Evolutionary conservation across 805 yeast species (phyloP), one percentile per base, ranked within the genome.

Genomic region (Schwanniomyces yamadae): DNA sequence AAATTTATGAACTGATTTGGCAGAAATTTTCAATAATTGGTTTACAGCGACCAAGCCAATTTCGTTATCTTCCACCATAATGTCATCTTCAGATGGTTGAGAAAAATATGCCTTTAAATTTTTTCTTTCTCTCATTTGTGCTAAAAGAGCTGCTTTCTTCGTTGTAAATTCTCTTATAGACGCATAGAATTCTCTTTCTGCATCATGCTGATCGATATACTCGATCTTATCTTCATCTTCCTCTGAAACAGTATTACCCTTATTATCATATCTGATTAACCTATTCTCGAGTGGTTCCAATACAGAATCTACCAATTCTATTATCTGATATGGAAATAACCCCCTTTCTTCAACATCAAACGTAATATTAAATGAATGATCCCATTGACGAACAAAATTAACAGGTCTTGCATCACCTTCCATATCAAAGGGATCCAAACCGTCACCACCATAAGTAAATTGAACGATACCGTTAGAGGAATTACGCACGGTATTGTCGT

Each of bases 391-490:
- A 37, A 71, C 73, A 59, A 93, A 91, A 58, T 95, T 89, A 23
- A 93, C 99, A 0, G 99, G 99, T 51, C 72, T 78, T 1, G 98
- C 96, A 62, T 95, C 96, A 49, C 99, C 99, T 66, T 95, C 99
- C 99, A 93, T 93, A 63, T 91, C 97, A 56, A 87, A 73, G 3
- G 99, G 99, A 70, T 93, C 99, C 45, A 93, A 75, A 31, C 98
- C 96, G 62, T 93, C 99, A 45, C 98, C 99, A 63, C 99, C 99
- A 57, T 93, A 93, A 23, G 88, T 86, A 64, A 93, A 93, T 64
- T 93, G 99, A 12, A 93, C 99, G 56, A 93, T 87, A 63, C 97
- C 96, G 57, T 89, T 89, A 36, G 95, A 77, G 1, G 98, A 91
- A 42, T 95, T 93, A 56, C 99, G 77, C 27, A 93, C 97, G 0